phyloP scores from a whole-genome alignment of 2,329 filamentous ascomycete species.

The Ophiognomonia clavigignenti-juglandacearum region DNA sequence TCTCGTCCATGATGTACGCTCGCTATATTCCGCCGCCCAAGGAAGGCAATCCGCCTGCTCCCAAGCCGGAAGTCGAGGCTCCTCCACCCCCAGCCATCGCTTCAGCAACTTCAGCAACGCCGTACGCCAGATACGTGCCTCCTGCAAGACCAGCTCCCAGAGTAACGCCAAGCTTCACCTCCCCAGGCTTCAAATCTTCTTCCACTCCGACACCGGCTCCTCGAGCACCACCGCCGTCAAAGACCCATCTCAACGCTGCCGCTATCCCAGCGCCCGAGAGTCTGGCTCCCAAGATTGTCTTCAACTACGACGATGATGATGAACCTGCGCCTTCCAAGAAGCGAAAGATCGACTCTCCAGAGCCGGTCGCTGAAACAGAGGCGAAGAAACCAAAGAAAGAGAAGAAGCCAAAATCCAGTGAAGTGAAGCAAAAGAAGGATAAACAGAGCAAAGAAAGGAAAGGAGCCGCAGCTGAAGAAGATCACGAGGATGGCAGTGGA shows the following conservation, averaged over 20 bases:
- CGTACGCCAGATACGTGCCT: constrained; percentile 17
- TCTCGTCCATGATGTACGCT: constrained; percentile 29
- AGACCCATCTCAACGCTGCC: constrained; percentile 13
- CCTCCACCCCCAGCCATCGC: constrained; percentile 14
- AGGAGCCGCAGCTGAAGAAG: constrained; percentile 19
- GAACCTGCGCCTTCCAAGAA: constrained; percentile 13
- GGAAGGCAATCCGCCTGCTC: constrained; percentile 24
- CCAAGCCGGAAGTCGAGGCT: constrained; percentile 7
- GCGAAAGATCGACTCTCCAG: constrained; percentile 11
- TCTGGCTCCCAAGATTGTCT: constrained; percentile 18
- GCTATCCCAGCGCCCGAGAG: constrained; percentile 11
- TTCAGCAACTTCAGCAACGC: constrained; percentile 18
- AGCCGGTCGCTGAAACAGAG: background rate
- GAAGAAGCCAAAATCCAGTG: constrained; percentile 16
- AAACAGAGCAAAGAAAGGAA: constrained; percentile 31
- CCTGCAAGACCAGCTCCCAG: constrained; percentile 1
- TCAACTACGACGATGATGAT: constrained; percentile 21
- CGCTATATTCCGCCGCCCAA: constrained; percentile 33
- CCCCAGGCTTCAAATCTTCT: no score
- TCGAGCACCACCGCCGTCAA: constrained; percentile 1
- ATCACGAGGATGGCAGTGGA: constrained; percentile 22
- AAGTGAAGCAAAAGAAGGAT: constrained; percentile 19
- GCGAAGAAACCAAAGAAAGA: constrained; percentile 11
- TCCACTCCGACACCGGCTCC: background rate
- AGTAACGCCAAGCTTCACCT: background rate